Conservation (phyloP, 768 basidiomycete genomes). For the Macrolepiota dolichaula region DNA sequence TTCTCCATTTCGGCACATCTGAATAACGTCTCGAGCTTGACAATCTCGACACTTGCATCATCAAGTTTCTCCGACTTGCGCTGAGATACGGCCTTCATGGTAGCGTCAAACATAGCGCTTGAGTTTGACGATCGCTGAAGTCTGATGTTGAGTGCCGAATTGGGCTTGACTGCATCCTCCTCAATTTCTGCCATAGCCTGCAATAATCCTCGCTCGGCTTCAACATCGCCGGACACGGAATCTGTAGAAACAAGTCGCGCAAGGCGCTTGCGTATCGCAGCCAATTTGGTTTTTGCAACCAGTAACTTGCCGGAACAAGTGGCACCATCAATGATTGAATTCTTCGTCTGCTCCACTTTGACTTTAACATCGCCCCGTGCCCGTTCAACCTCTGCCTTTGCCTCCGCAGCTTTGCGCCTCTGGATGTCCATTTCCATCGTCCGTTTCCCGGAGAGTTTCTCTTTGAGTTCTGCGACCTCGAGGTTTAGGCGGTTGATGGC, state of each 20-base stretch:
- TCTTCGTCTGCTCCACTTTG: slow-evolving; percentile 69
- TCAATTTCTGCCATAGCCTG: slow-evolving; percentile 66
- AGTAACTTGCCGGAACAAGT: slow-evolving; percentile 66
- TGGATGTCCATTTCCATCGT: slow-evolving; percentile 57
- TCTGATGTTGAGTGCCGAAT: slow-evolving; percentile 55
- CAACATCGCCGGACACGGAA: slow-evolving; percentile 39
- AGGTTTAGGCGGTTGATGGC: slow-evolving; percentile 86
- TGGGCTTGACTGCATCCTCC: slow-evolving; percentile 58
- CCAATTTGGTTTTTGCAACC: slow-evolving; percentile 68
- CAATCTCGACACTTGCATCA: slow-evolving; percentile 61
- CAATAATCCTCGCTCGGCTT: slow-evolving; percentile 70
- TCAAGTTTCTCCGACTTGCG: slow-evolving; percentile 77
- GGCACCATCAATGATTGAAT: slow-evolving; percentile 74
- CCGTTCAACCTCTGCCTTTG: slow-evolving; percentile 67
- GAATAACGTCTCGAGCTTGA: slow-evolving; percentile 66
- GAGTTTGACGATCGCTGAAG: slow-evolving; percentile 72
- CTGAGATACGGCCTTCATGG: slow-evolving; percentile 79
- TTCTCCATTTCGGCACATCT: slow-evolving; percentile 71
- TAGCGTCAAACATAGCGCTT: slow-evolving; percentile 79
- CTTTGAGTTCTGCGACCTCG: slow-evolving; percentile 84
- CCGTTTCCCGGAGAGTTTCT: slow-evolving; percentile 74
- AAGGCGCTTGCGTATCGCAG: slow-evolving; percentile 59
- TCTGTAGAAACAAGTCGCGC: slow-evolving; percentile 46
- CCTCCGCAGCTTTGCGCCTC: slow-evolving; percentile 69
- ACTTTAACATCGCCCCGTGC: slow-evolving; percentile 68